Percentiles rank a stretch among this genome's conserved stretches.
phyloP scores from a whole-genome alignment of 129 eudicot species.

The sunflower (Helianthus annuus) region HanXRQr2.0-SUNRISE NC_035439.2:83935105-83935604 shows the following conservation, averaged over 20 bases:
- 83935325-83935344: background rate
- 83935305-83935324: background rate
- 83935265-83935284: background rate
- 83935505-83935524: constrained; percentile 8
- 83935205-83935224: background rate
- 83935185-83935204: background rate
- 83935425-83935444: background rate
- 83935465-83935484: constrained; percentile 10
- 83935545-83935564: constrained; percentile 35
- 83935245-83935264: background rate
- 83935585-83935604: constrained; percentile 39
- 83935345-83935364: background rate
- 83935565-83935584: constrained; percentile 47
- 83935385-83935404: constrained; percentile 12
- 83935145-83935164: no score
- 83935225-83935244: background rate
- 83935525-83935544: constrained; percentile 7
- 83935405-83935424: background rate
- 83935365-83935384: background rate
- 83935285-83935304: background rate
- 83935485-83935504: constrained; percentile 15
- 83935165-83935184: no score
- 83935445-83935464: constrained; percentile 1
- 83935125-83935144: no score
- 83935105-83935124: no score